phyloP scores from a whole-genome alignment of 805 yeast species.

The Pichia nakasei region DNA sequence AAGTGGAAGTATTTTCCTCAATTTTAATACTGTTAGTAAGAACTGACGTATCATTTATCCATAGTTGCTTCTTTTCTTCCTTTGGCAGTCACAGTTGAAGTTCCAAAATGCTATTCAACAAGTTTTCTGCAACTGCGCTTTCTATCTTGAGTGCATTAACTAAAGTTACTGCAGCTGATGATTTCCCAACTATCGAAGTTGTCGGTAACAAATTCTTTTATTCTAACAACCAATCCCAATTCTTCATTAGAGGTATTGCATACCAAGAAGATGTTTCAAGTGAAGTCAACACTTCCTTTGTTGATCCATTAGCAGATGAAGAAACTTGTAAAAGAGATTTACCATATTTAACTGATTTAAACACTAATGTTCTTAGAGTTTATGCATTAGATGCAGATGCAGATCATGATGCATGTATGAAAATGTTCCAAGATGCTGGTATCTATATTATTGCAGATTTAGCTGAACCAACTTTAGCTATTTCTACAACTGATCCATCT shows the following conservation, averaged over 20 bases:
- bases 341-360: slow-evolving; percentile 55
- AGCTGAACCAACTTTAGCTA: slow-evolving; percentile 56
- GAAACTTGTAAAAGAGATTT: slow-evolving; percentile 61
- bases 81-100: neutral
- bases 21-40: no score
- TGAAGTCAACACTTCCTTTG: slow-evolving; percentile 36
- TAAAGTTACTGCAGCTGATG: slow-evolving; percentile 28
- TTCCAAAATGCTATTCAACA: slow-evolving; percentile 27
- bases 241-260: slow-evolving; percentile 70
- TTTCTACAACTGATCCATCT: slow-evolving; percentile 51
- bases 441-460: slow-evolving; percentile 76
- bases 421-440: slow-evolving; percentile 58
- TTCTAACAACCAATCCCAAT: slow-evolving; percentile 71
- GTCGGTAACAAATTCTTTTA: slow-evolving; percentile 72
- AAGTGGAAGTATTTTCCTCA: neutral
- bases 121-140: slow-evolving; percentile 24
- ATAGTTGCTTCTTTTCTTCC: neutral
- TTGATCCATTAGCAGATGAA: slow-evolving; percentile 64
- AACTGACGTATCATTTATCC: neutral
- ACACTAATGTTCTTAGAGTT: slow-evolving; percentile 67
- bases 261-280: slow-evolving; percentile 63
- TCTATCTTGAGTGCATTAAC: slow-evolving; percentile 15
- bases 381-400: slow-evolving; percentile 58
- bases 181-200: slow-evolving; percentile 58
- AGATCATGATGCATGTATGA: slow-evolving; percentile 67